Percentiles rank a stretch among this genome's conserved stretches.
Conservation (phyloP, 768 basidiomycete species). For the Trametes cubensis region DNA sequence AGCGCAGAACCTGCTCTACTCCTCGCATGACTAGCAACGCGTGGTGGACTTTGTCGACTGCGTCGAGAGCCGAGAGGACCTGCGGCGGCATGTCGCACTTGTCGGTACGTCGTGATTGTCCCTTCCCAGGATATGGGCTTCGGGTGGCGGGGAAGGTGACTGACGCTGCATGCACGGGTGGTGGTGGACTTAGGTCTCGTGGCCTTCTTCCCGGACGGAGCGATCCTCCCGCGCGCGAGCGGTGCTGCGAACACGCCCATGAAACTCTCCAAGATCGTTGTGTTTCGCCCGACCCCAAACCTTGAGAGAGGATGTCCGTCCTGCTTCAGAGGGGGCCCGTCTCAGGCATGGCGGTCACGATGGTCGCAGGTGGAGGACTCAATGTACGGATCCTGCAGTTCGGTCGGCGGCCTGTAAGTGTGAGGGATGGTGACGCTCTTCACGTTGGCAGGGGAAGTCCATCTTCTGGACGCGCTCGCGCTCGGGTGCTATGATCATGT, state of each 20-base stretch:
- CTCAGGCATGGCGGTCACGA: conserved; percentile 25
- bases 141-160: neutral
- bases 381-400: conserved; percentile 7
- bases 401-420: too few relatives aligned
- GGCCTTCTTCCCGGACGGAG: conserved; percentile 25
- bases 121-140: too few relatives aligned
- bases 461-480: conserved; percentile 25
- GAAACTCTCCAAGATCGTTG: neutral
- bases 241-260: conserved; percentile 24
- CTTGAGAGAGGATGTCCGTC: conserved; percentile 13
- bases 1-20: conserved; percentile 4
- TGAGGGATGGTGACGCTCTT: neutral
- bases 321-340: conserved; percentile 21
- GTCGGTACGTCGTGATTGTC: neutral
- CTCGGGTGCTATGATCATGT: conserved; percentile 25
- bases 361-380: conserved; percentile 27
- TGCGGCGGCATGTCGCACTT: conserved; percentile 3
- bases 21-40: neutral
- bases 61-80: conserved; percentile 21
- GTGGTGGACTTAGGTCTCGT: conserved; percentile 15
- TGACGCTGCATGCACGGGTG: neutral
- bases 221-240: conserved; percentile 23
- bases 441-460: conserved; percentile 17
- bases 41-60: conserved; percentile 19
- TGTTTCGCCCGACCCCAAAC: conserved; percentile 16